Base-by-base conservation (phyloP, 2,329 filamentous ascomycete species). In the Trichoderma polysporum region DNA sequence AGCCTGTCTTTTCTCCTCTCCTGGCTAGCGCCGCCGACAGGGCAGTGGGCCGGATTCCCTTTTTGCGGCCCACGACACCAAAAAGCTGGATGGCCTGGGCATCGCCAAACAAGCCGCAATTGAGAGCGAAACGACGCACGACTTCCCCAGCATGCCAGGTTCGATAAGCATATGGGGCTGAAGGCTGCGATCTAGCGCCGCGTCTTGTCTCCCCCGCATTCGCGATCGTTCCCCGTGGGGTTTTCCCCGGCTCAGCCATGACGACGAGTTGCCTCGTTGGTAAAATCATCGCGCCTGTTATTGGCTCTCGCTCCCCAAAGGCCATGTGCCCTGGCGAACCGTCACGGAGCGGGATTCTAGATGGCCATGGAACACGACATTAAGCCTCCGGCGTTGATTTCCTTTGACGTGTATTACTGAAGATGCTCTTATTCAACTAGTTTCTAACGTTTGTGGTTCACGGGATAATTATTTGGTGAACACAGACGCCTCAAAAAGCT, bases 121-220 rank as follows among this genome's bases (percentile, higher is more conserved):
- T 52, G 22, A 37, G 33, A 35, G 41, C 39, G 62, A 61, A 37
- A 17, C 33, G 33, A 35, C 52, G 35, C 41, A 52, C n/a, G 17
- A 22, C 63, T 59, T 50, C 63, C 58, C 66, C 50, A 47, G 61
- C 27, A 19, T 47, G 45, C 45, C 7, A 59, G 53, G 52, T 56
- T 66, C 63, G 63, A 59, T 58, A 66, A 53, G 63, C 47, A 49
- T 49, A 62, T 63, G 66, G 66, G 66, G 58, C 59, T 45, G 41
- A 45, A 63, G 39, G 57, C 39, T 49, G 64, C 50, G 49, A 49
- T 31, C 53, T 58, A 56, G 62, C 57, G 57, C 41, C 64, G 62
- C 57, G 57, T 41, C 64, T 33, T 31, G 33, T 35, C 22, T 47
- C 54, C 63, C 63, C 63, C 63, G 63, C 63, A 66, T 66, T n/a